Conservation (phyloP, 495 filamentous ascomycete species). For the Zalerion maritima region DNA sequence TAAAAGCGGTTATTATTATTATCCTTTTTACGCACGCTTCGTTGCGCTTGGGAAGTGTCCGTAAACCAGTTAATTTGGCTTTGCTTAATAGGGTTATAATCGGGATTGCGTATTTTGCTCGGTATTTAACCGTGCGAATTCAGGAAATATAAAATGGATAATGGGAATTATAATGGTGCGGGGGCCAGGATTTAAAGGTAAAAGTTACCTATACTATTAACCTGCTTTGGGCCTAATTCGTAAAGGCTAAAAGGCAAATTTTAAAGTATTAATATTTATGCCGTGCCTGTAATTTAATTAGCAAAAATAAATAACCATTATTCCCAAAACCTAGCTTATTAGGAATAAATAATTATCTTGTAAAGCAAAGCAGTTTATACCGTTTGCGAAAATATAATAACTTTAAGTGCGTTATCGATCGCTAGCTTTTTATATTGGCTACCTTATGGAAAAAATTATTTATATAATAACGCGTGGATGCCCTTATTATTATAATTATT, state of each 20-base stretch:
- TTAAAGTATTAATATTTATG: conserved; percentile 19
- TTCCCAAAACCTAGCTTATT: too few relatives aligned
- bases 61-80: conserved; percentile 26
- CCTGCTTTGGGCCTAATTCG: conserved; percentile 19
- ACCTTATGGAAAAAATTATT: conserved; percentile 17
- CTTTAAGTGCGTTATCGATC: conserved; percentile 6
- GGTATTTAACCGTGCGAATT: conserved; percentile 22
- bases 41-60: conserved; percentile 16
- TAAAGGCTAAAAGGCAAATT: conserved; percentile 20
- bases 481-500: conserved; percentile 25
- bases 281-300: conserved; percentile 15
- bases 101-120: conserved; percentile 14
- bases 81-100: conserved; percentile 23
- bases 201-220: conserved; percentile 25
- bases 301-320: conserved; percentile 12
- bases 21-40: conserved; percentile 14
- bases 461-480: conserved; percentile 18
- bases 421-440: too few relatives aligned
- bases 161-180: conserved; percentile 16
- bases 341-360: conserved; percentile 10
- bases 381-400: conserved; percentile 10
- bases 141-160: conserved; percentile 26
- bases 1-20: conserved; percentile 11
- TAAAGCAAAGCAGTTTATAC: conserved; percentile 7
- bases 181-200: conserved; percentile 21